Evolutionary conservation across 441 rosid genomes (phyloP).

Genomic region (Corymbia citriodora): DNA sequence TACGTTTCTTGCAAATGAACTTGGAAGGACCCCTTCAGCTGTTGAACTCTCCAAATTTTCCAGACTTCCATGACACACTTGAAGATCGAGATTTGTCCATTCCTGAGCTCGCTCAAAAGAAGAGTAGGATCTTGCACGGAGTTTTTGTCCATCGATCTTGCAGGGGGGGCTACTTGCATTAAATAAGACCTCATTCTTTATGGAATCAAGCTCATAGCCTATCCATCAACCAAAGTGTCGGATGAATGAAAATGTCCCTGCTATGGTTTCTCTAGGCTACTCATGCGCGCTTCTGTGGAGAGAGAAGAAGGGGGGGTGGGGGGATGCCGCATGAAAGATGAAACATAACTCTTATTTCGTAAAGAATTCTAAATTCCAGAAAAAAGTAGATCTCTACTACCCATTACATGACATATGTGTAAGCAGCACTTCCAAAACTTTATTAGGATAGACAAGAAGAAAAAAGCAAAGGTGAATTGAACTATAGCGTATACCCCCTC

Average conservation of each 20-base stretch:
- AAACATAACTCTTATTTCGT: neutral
- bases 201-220: neutral
- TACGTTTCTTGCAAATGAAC: neutral
- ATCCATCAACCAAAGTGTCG: neutral
- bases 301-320: neutral
- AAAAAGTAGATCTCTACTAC: neutral
- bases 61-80: neutral
- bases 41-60: neutral
- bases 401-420: conserved; percentile 13
- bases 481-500: conserved; percentile 40
- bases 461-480: conserved; percentile 24
- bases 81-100: neutral
- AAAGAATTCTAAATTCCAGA: neutral
- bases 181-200: neutral
- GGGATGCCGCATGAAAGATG: neutral
- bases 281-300: neutral
- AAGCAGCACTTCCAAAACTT: conserved; percentile 20
- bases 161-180: neutral
- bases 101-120: neutral
- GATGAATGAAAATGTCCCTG: neutral
- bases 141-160: neutral
- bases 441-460: conserved; percentile 21
- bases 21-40: neutral
- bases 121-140: neutral
- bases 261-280: neutral